These are phyloP conservation scores for Tuctoria greenei DNA, from an alignment of 176 grass and related monocot genomes.

Conservation along the genomic window DNA sequence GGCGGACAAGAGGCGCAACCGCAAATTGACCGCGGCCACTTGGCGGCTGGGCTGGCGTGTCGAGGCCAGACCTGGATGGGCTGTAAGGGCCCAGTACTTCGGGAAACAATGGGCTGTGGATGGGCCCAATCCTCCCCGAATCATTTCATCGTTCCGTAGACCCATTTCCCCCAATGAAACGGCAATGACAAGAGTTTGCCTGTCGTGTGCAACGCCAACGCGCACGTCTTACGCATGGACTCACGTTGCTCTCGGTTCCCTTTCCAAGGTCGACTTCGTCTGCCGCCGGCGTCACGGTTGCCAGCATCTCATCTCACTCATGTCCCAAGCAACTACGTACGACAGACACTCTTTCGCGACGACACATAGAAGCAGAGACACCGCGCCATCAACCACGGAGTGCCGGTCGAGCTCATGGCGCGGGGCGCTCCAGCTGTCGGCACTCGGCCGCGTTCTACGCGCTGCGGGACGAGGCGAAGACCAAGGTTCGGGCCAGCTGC, in stretches of 20 bases:
- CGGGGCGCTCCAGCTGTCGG: conserved; percentile 32
- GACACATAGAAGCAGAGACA: no score
- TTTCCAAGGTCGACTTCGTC: not conserved
- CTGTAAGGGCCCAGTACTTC: not conserved
- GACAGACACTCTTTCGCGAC: no score
- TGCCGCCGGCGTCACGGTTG: not conserved
- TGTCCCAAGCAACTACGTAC: not conserved
- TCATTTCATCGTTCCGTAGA: no score
- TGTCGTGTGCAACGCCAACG: no score
- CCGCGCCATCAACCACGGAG: conserved; percentile 47
- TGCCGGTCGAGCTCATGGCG: conserved; percentile 25
- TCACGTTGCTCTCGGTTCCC: not conserved
- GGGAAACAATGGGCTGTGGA: not conserved
- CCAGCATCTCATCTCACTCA: not conserved
- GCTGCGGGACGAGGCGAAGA: conserved; percentile 41
- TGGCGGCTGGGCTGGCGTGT: not conserved
- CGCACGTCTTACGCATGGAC: no score
- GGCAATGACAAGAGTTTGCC: no score
- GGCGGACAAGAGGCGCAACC: not conserved
- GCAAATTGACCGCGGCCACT: not conserved
- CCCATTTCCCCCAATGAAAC: no score
- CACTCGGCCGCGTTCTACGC: conserved; percentile 37
- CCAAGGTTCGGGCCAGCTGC: conserved; percentile 9
- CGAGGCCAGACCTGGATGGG: not conserved
- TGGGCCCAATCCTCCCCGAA: no score